Evolutionary conservation across 768 basidiomycete genomes (phyloP).

Genomic region (Tricholoma furcatifolium): DNA sequence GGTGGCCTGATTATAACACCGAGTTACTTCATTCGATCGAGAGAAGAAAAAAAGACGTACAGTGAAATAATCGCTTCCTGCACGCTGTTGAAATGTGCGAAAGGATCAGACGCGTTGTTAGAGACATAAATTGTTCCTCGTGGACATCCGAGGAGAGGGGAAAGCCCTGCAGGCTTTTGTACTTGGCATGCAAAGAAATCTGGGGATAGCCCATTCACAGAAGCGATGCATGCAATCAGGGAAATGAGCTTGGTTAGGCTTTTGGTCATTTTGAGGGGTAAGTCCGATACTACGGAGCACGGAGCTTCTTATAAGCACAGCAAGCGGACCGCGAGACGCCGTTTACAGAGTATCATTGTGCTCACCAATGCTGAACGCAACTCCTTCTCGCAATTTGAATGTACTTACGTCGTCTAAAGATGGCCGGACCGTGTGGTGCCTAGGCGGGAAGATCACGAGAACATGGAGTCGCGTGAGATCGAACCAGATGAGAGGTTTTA

Average conservation of each 20-base stretch:
- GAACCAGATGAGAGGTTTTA: no score
- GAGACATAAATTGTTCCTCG: conserved; percentile 62
- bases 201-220: conserved; percentile 40
- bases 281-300: background rate
- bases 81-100: conserved; percentile 45
- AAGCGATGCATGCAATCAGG: background rate
- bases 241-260: background rate
- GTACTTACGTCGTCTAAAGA: background rate
- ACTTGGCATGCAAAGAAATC: conserved; percentile 49
- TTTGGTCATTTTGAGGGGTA: background rate
- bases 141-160: conserved; percentile 54
- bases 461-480: background rate
- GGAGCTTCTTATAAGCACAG: background rate
- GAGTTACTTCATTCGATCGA: background rate
- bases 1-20: conserved; percentile 33
- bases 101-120: conserved; percentile 35
- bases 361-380: no score
- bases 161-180: conserved; percentile 38
- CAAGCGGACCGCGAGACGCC: background rate
- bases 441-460: conserved; percentile 6
- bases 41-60: conserved; percentile 29
- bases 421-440: conserved; percentile 1
- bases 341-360: no score
- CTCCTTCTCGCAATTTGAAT: no score
- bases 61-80: conserved; percentile 58